These are phyloP conservation scores for Leccinum imitatum DNA, from an alignment of 768 basidiomycete genomes.

Conservation along the genomic window DNA sequence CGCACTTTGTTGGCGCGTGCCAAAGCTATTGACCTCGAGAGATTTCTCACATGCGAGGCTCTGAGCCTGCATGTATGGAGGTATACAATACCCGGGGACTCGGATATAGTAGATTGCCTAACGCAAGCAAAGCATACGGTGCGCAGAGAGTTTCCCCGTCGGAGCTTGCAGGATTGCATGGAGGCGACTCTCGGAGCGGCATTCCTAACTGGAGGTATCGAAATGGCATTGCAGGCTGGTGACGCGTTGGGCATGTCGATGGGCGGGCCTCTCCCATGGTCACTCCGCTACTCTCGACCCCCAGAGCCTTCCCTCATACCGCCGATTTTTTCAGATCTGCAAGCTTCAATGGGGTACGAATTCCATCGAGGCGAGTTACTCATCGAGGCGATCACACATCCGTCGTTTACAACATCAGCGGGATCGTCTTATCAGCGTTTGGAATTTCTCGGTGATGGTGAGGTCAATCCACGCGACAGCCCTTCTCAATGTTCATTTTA, in stretches of 20 bases:
- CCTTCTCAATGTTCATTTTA: conserved; percentile 8
- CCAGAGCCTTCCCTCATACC: conserved; percentile 38
- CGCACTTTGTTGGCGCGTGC: conserved; percentile 67
- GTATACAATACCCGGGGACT: conserved; percentile 42
- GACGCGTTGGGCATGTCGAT: conserved; percentile 65
- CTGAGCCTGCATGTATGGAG: conserved; percentile 59
- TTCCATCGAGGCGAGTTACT: conserved; percentile 66
- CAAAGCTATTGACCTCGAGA: conserved; percentile 59
- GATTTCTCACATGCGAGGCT: conserved; percentile 60
- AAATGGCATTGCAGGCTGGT: conserved; percentile 65
- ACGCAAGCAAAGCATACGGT: conserved; percentile 31
- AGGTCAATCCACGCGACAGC: conserved; percentile 21
- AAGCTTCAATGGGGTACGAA: conserved; percentile 66
- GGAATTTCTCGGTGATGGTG: conserved; percentile 90
- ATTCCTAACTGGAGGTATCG: conserved; percentile 70
- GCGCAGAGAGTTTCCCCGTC: conserved; percentile 54
- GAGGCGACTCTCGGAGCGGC: conserved; percentile 82
- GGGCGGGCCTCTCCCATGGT: conserved; percentile 72
- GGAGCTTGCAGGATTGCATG: conserved; percentile 85
- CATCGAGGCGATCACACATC: conserved; percentile 82
- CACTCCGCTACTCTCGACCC: conserved; percentile 47
- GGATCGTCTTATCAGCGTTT: conserved; percentile 78
- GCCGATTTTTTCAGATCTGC: conserved; percentile 51
- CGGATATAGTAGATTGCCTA: conserved; percentile 35
- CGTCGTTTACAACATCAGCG: conserved; percentile 59